A percentile compares a stretch with the other conserved stretches of the same genome.
Evolutionary conservation across 352 stramenopile genomes (phyloP).

Genomic region (Saprolegnia parasitica): DNA sequence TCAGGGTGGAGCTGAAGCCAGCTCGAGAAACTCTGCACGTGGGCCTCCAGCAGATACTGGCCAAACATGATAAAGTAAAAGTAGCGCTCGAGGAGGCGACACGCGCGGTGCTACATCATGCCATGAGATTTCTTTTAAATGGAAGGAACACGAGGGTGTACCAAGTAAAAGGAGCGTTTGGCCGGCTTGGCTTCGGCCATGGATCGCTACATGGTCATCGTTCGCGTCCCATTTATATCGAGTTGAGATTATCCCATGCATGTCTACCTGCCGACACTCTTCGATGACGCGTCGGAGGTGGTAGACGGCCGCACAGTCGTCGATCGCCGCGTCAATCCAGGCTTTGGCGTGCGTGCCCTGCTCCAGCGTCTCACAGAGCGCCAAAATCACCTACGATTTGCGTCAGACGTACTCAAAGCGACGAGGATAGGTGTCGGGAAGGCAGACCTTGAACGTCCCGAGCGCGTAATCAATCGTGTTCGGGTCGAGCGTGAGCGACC

Average conservation of each 20-base stretch:
- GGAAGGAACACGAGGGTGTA: conserved; percentile 25
- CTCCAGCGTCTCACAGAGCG: conserved; percentile 23
- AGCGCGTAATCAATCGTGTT: conserved; percentile 19
- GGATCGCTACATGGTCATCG: conserved; percentile 32
- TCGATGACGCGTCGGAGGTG: conserved; percentile 79
- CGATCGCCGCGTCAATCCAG: conserved; percentile 72
- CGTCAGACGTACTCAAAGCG: background rate
- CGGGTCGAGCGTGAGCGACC: conserved; percentile 17
- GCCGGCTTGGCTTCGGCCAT: conserved; percentile 67
- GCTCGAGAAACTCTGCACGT: conserved; percentile 51
- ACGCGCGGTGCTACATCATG: conserved; percentile 55
- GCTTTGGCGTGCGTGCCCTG: conserved; percentile 49
- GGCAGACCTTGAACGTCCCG: conserved; percentile 26
- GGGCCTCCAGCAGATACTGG: conserved; percentile 57
- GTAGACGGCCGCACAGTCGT: conserved; percentile 62
- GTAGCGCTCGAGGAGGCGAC: conserved; percentile 83
- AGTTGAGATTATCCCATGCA: conserved; percentile 13
- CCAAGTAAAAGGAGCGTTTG: conserved; percentile 76
- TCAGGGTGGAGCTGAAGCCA: conserved; percentile 72
- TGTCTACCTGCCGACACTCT: conserved; percentile 57
- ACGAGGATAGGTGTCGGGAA: no score
- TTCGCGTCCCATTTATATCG: background rate
- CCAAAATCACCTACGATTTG: conserved; percentile 25
- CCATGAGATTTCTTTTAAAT: conserved; percentile 13
- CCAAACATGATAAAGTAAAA: conserved; percentile 87